Evolutionary conservation across 73 alveolate genomes (phyloP).

Genomic region (Diophrys appendiculata): DNA sequence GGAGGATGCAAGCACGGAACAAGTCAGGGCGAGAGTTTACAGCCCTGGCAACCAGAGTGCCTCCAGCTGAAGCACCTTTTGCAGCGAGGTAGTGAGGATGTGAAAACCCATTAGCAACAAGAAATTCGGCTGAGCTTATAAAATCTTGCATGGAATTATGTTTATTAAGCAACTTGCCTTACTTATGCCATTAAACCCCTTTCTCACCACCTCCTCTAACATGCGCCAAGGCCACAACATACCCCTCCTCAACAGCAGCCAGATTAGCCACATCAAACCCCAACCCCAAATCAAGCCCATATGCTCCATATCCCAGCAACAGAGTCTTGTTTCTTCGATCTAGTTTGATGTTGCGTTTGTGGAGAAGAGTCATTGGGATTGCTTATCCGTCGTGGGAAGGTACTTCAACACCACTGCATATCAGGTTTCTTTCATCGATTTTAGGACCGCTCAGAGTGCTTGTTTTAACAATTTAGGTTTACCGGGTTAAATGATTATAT

Average conservation of each 20-base stretch:
- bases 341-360: conserved; percentile 37
- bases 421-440: conserved; percentile 54
- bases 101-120: conserved; percentile 69
- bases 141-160: conserved; percentile 66
- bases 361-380: conserved; percentile 77
- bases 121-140: conserved; percentile 66
- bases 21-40: conserved; percentile 82
- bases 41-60: conserved; percentile 71
- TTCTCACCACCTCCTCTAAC: conserved; percentile 91
- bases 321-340: conserved; percentile 11
- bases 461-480: conserved; percentile 34
- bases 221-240: conserved; percentile 84
- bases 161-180: conserved; percentile 69
- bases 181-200: conserved; percentile 84
- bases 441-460: conserved; percentile 65
- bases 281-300: conserved; percentile 60
- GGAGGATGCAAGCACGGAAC: conserved; percentile 71
- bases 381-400: conserved; percentile 76
- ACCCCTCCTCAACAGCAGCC: conserved; percentile 82
- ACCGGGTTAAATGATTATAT: conserved; percentile 54
- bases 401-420: conserved; percentile 58
- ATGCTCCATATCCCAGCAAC: conserved; percentile 79
- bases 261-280: conserved; percentile 65
- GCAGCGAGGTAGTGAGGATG: conserved; percentile 81
- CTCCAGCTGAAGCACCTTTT: conserved; percentile 88